Evolutionary conservation across 163 green algal genomes (phyloP).

Genomic region (Chlamydomonas reinhardtii): DNA sequence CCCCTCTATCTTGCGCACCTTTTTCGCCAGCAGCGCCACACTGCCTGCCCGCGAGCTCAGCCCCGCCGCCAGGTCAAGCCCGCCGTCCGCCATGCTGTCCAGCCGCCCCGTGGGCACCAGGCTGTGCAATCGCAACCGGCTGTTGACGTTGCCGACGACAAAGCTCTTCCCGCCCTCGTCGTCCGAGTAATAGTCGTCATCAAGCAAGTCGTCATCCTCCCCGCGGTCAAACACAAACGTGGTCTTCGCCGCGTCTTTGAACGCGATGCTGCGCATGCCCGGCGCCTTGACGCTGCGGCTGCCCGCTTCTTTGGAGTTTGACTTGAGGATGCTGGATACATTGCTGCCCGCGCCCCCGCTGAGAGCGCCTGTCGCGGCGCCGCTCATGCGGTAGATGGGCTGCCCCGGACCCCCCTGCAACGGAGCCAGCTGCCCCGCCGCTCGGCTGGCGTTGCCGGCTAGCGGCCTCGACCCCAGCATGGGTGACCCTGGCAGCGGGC

Average conservation of each 20-base stretch:
- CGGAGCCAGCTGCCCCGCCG: not conserved
- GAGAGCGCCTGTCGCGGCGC: not conserved
- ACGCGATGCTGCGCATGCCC: constrained; percentile 10
- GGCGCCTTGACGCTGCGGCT: not conserved
- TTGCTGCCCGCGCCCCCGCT: not conserved
- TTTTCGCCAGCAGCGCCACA: constrained; percentile 17
- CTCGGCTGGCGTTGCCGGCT: too few relatives aligned
- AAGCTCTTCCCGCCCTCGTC: constrained; percentile 6
- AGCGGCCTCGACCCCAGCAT: not conserved
- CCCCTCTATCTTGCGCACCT: not conserved
- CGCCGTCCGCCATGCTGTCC: not conserved
- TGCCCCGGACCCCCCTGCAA: not conserved
- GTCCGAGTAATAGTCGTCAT: constrained; percentile 6
- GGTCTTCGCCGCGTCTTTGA: constrained; percentile 26
- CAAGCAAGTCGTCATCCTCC: not conserved
- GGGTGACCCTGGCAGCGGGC: not conserved
- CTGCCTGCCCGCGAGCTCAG: constrained; percentile 3
- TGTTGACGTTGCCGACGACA: not conserved
- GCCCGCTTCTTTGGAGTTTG: not conserved
- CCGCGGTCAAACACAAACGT: not conserved
- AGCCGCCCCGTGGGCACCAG: not conserved
- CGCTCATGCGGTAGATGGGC: not conserved
- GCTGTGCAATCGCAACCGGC: constrained; percentile 29
- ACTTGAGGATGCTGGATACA: constrained; percentile 7
- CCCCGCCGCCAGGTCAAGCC: not conserved